Percentiles rank a stretch among this genome's conserved stretches.
Evolutionary conservation across 345 rosid genomes (phyloP).

Genomic region (Rhodomyrtus tomentosa): DNA sequence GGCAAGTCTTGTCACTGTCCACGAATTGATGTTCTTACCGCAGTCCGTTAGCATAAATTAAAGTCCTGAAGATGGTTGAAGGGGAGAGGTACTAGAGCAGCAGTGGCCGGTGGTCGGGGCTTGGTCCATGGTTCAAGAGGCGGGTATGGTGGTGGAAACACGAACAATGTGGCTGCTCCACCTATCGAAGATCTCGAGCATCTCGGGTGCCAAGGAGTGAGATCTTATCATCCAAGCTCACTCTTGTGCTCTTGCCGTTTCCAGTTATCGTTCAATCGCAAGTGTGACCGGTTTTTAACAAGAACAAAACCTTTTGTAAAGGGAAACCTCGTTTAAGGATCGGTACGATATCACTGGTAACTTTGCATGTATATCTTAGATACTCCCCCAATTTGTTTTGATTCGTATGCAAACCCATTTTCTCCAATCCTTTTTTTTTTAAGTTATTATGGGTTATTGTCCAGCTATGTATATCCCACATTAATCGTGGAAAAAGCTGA

Average conservation of each 20-base stretch:
- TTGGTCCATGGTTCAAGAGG: conserved; percentile 44
- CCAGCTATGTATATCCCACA: background rate
- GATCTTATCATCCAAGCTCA: background rate
- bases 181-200: conserved; percentile 52
- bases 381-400: background rate
- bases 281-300: background rate
- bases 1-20: background rate
- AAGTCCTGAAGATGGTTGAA: conserved; percentile 80
- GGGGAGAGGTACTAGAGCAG: conserved; percentile 41
- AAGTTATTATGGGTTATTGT: background rate
- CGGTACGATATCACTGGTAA: background rate
- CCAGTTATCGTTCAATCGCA: background rate
- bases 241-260: background rate
- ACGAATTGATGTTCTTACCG: background rate
- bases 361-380: background rate
- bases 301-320: background rate
- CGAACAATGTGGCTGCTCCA: conserved; percentile 25
- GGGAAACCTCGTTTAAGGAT: background rate
- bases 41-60: conserved; percentile 73
- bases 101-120: conserved; percentile 46
- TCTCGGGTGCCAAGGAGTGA: conserved; percentile 64
- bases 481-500: too few species aligned
- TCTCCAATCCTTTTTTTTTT: background rate
- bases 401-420: background rate
- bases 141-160: conserved; percentile 8